These are phyloP conservation scores for Triangularia verruculosa DNA, from an alignment of 2,329 filamentous ascomycete genomes.

Conservation along the genomic window DNA sequence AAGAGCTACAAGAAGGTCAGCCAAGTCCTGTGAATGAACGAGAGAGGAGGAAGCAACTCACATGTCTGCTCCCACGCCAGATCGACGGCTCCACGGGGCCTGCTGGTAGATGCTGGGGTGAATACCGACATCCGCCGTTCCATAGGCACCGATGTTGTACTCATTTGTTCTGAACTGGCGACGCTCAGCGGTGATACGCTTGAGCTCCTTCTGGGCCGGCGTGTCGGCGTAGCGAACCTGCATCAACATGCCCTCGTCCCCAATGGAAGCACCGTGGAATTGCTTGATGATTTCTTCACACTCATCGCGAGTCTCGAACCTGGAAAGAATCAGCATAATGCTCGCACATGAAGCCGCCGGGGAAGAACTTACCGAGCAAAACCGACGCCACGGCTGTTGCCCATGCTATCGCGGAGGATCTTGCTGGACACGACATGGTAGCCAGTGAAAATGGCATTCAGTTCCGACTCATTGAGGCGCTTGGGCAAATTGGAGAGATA, in stretches of 20 bases:
- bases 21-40: neutral
- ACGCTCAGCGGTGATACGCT: slow-evolving; percentile 91
- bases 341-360: neutral
- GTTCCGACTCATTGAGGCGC: slow-evolving; percentile 82
- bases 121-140: slow-evolving; percentile 58
- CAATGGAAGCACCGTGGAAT: slow-evolving; percentile 76
- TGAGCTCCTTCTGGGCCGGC: slow-evolving; percentile 92
- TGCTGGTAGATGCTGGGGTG: slow-evolving; percentile 47
- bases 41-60: slow-evolving; percentile 15
- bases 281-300: slow-evolving; percentile 86
- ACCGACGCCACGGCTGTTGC: slow-evolving; percentile 92
- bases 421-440: slow-evolving; percentile 89
- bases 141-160: slow-evolving; percentile 76
- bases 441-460: slow-evolving; percentile 73
- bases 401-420: slow-evolving; percentile 87
- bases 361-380: slow-evolving; percentile 77
- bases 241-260: slow-evolving; percentile 76
- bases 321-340: slow-evolving; percentile 39
- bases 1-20: slow-evolving; percentile 21
- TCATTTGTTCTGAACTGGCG: slow-evolving; percentile 95
- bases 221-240: slow-evolving; percentile 98
- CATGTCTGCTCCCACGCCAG: slow-evolving; percentile 26
- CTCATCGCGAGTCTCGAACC: slow-evolving; percentile 83
- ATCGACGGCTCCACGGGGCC: slow-evolving; percentile 37
- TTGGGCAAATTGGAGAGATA: slow-evolving; percentile 97